Base-by-base conservation (phyloP, 805 yeast species). In the Tanozyma kutaoensis region DNA sequence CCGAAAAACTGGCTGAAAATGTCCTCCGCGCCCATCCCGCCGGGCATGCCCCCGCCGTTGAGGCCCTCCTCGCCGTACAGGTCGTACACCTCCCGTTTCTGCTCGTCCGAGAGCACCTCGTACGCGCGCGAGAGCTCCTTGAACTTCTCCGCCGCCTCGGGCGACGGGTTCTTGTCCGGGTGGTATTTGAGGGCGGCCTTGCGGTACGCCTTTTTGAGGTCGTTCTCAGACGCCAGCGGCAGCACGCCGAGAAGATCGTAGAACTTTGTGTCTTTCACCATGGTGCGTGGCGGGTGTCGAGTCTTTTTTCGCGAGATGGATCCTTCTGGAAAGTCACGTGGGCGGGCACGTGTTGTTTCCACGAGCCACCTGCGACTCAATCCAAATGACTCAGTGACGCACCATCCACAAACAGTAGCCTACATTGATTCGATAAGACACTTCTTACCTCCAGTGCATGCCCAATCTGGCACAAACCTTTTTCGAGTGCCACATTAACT, bases 131-230 rank as follows among this genome's bases (percentile, higher is more conserved):
- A 75, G 45, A 84, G 68, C 50, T 84, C 95, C 56, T 88, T 88
- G 57, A 88, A 88, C 58, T 81, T 85, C 49, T 88, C 97, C 28
- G 93, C 91, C 11, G 94, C 95, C 53, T 86, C 97, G 28, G 79
- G 85, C 8, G 38, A 33, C 13, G 42, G 42, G 45, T 74, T 74
- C 60, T 79, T 79, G 58, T 79, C 93, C 38, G 93, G 93, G 51
- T 79, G 93, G 54, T 66, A 75, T 45, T 75, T 79, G 45, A 79
- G 64, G 12, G 93, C 93, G 23, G 79, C 69, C 44, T 76, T 69
- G 66, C 88, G 72, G 58, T 79, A 79, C 16, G 86, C 88, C 46
- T 79, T 79, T 53, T 78, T 79, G 50, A 79, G 70, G 55, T 78
- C 84, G 23, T 63, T 47, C 26, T 76, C 88, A 17, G 69, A 52